Evolutionary conservation across 1,284 basidiomycete species (phyloP), one percentile per base, ranked within the genome.

Genomic region (Neolentinus lepideus): DNA sequence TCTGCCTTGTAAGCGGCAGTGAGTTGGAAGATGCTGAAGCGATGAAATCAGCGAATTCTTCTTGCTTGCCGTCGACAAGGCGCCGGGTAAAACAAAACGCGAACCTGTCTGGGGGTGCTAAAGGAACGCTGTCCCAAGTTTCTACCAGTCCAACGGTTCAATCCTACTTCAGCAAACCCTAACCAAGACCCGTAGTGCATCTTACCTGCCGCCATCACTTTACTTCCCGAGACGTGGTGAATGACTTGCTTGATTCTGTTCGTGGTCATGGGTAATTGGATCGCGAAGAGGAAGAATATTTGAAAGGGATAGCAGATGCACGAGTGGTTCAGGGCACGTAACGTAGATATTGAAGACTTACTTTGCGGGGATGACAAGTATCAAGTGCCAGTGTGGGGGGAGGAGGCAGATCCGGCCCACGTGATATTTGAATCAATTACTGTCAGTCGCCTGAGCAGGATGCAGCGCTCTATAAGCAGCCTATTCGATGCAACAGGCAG

Each of bases 1-100:
- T 98, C 94, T 31, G 85, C 84, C 67, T 96, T 92, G 81, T 86
- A 96, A 0, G 90, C 84, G 1, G 88, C 85, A 0, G 92, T 93
- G 59, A 98, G 81, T 75, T 94, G 88, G 81, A 97, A 96, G 70
- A 97, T 97, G 70, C 92, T 92, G 62, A 56, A 47, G 27, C 56
- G 33, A 36, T 26, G 9, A 22, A 26, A 6, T 10, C 29, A 16
- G 51, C 21, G 51, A 36, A 4, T 14, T 26, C 26, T 33, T n/a
- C 26, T 4, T 31, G 51, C 16, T 14, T 36, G 19, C 16, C 24
- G 26, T 14, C 33, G 33, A 52, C 29, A 21, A 25, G 27, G 22
- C 47, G 24, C 38, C 38, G 38, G 38, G n/a, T 43, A 21, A 43
- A 43, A 6, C 4, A 24, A 50, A 52, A 9, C 21, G 51, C 67